Conservation (phyloP, 495 filamentous ascomycete genomes). For the Penicillium canescens region DNA sequence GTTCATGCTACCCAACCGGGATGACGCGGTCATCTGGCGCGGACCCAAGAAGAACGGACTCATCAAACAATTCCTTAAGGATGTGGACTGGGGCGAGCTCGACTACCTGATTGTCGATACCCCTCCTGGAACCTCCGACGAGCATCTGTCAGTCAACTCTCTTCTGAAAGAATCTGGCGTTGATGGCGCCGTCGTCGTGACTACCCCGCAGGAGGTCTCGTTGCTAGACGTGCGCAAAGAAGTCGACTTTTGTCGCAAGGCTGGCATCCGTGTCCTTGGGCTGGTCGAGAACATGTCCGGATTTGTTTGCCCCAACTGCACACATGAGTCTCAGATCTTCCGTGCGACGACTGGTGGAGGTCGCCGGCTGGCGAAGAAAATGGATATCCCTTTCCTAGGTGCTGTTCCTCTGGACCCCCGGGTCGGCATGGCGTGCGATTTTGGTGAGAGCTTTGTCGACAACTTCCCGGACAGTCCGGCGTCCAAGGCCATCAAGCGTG, state of each 20-base stretch:
- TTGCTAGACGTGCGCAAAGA: constrained; percentile 93
- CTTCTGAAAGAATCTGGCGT: constrained; percentile 85
- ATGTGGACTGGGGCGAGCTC: constrained; percentile 95
- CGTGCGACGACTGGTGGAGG: constrained; percentile 89
- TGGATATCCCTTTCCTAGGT: constrained; percentile 83
- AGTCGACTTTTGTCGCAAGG: constrained; percentile 95
- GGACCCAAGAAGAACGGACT: constrained; percentile 98
- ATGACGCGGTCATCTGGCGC: constrained; percentile 95
- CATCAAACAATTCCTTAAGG: constrained; percentile 96
- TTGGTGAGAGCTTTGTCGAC: constrained; percentile 96
- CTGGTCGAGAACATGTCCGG: constrained; percentile 98
- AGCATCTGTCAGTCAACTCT: constrained; percentile 89
- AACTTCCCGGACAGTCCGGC: constrained; percentile 90
- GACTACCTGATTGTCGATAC: constrained; percentile 94
- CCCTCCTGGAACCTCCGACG: constrained; percentile 90
- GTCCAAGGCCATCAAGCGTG: constrained; percentile 69
- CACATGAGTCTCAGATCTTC: constrained; percentile 81
- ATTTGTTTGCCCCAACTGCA: constrained; percentile 92
- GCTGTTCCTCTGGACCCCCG: constrained; percentile 91
- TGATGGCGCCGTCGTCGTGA: constrained; percentile 89
- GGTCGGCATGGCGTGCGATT: constrained; percentile 95
- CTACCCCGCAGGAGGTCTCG: constrained; percentile 93
- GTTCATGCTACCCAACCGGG: constrained; percentile 91
- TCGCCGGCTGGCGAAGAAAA: constrained; percentile 74
- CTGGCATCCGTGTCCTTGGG: constrained; percentile 82